Percentiles rank a stretch among this genome's conserved stretches.
phyloP scores from a whole-genome alignment of 345 rosid species.

The Aquilaria sinensis region DNA sequence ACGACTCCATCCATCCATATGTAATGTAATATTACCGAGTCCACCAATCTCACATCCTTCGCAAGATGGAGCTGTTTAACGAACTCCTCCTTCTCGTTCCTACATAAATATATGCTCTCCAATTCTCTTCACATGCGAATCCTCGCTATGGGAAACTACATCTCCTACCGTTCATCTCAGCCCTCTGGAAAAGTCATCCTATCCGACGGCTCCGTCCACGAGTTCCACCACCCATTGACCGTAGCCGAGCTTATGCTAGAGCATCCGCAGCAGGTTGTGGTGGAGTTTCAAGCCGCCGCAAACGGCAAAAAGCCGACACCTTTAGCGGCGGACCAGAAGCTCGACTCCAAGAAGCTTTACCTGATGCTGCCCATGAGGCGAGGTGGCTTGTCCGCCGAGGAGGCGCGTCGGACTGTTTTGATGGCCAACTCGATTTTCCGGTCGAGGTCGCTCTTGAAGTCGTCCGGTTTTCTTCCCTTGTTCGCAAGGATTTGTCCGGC shows the following conservation, averaged over 20 bases:
- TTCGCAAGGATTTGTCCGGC: conserved; percentile 35
- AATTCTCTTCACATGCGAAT: conserved; percentile 2
- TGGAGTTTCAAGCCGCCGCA: conserved; percentile 30
- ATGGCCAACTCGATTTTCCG: conserved; percentile 34
- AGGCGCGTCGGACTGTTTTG: conserved; percentile 32
- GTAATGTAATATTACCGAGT: conserved; percentile 24
- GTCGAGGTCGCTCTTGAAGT: conserved; percentile 22
- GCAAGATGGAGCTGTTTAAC: conserved; percentile 60
- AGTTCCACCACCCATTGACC: conserved; percentile 24
- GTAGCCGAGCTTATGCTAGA: conserved; percentile 69
- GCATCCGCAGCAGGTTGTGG: conserved; percentile 59
- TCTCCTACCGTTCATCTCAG: conserved; percentile 10
- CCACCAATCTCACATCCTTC: conserved; percentile 30
- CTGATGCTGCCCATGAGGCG: conserved; percentile 47
- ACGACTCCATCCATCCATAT: conserved; percentile 20
- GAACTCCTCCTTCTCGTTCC: conserved; percentile 22
- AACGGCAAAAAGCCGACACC: conserved; percentile 33
- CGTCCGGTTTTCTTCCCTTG: conserved; percentile 29
- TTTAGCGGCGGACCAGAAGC: conserved; percentile 51
- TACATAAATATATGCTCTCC: not conserved
- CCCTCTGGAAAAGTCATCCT: conserved; percentile 37
- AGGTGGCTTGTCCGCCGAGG: conserved; percentile 40
- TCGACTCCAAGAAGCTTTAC: conserved; percentile 38
- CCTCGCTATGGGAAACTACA: conserved; percentile 37
- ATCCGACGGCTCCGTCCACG: conserved; percentile 39